Base-by-base conservation (phyloP, 1,284 basidiomycete species). In the Prillingera fragicola region DNA sequence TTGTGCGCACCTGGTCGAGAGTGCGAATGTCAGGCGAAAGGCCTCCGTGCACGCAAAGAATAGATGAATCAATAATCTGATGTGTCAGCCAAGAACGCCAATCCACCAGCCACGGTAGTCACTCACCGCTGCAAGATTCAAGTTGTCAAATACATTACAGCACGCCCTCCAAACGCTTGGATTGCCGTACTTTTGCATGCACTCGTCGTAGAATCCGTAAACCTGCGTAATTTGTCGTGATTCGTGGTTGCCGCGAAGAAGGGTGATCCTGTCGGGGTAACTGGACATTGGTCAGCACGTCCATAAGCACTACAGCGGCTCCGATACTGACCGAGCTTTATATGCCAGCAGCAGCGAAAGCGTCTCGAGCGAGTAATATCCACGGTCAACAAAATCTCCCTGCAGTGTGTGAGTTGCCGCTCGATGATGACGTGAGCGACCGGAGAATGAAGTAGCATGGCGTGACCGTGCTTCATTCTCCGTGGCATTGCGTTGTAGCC, bases 171-270 rank as follows among this genome's bases (percentile, higher is more conserved):
- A 95, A 5, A 95, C 89, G 8, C 84, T 82, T 5, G 91, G 82
- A 57, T 84, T 90, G 22, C 92, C 91, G 67, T 95, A 96, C 69
- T 95, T 96, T 70, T 89, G 85, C 71, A 92, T 90, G 62, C 91
- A 95, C 71, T 96, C 91, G 65, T 95, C 91, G 65, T 96, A 97
- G 71, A 97, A 97, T 13, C 92, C 92, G 55, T 97, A 97, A 2
- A 96, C 92, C 63, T 97, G 92, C 1, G 94, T 97, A 59, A 97
- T 96, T 67, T 96, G 92, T 56, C 94, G 76, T 60, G 84, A 87
- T 70, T 96, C 94, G 65, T 97, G 94, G 70, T 97, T 97, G 34
- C 92, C 92, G 48, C 92, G 77, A 10, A 97, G 75, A 4, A 97
- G 73, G 0, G 89, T 95, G 45, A 97, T 84, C 57, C 83, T 82